Evolutionary conservation across 768 basidiomycete genomes (phyloP).

Genomic region (Crucibulum laeve): DNA sequence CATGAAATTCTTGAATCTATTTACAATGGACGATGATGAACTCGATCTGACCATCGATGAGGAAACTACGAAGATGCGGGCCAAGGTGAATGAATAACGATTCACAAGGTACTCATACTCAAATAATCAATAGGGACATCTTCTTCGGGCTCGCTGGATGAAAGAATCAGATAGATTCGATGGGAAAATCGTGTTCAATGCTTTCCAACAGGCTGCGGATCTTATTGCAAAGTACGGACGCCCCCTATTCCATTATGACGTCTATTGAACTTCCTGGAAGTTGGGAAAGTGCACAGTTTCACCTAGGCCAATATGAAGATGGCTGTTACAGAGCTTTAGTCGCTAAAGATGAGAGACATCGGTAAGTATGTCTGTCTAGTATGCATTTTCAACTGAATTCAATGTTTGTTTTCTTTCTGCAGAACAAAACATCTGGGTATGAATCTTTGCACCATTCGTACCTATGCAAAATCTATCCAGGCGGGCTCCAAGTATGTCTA

Average conservation of each 20-base stretch:
- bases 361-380: conserved; percentile 33
- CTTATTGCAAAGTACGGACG: conserved; percentile 46
- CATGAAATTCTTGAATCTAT: conserved; percentile 49
- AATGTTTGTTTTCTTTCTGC: no score
- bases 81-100: conserved; percentile 52
- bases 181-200: conserved; percentile 51
- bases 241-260: neutral
- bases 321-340: conserved; percentile 60
- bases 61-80: conserved; percentile 51
- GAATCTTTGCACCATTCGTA: conserved; percentile 60
- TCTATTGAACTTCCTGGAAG: conserved; percentile 25
- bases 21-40: conserved; percentile 34
- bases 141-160: conserved; percentile 90
- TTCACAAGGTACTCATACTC: conserved; percentile 1
- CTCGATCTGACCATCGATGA: conserved; percentile 60
- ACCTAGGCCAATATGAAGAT: conserved; percentile 88
- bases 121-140: conserved; percentile 50
- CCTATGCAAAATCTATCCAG: conserved; percentile 67
- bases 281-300: conserved; percentile 84
- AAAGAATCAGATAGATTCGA: conserved; percentile 84
- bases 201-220: conserved; percentile 48
- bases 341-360: conserved; percentile 32
- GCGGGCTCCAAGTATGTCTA: conserved; percentile 94
- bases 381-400: no score
- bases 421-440: no score